phyloP scores from a whole-genome alignment of 371 early-diverging fungal species.

The Globomyces sp. region DNA sequence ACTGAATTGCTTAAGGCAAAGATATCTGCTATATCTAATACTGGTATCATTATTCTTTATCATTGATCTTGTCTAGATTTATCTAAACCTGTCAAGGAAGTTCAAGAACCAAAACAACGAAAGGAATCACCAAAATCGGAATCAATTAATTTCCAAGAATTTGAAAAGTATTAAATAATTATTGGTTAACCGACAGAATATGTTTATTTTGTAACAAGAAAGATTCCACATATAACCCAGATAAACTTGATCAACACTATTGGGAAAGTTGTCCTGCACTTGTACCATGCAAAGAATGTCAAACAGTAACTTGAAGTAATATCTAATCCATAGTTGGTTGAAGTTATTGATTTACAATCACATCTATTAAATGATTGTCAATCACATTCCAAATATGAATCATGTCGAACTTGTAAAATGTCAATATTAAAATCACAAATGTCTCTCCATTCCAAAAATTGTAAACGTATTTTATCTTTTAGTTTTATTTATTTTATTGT shows the following conservation, averaged over 20 bases:
- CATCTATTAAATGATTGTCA: slow-evolving; percentile 71
- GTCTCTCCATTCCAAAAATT: neutral
- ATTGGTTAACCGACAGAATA: slow-evolving; percentile 10
- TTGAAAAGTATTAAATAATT: no score
- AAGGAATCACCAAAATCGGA: no score
- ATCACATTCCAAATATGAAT: slow-evolving; percentile 54
- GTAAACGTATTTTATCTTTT: neutral
- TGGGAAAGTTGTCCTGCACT: slow-evolving; percentile 74
- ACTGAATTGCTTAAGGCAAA: no score
- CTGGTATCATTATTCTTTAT: no score
- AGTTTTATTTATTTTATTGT: slow-evolving; percentile 13
- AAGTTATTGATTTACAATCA: slow-evolving; percentile 64
- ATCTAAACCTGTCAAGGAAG: no score
- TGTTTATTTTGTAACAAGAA: slow-evolving; percentile 81
- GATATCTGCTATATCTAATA: no score
- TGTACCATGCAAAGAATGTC: slow-evolving; percentile 66
- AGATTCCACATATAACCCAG: slow-evolving; percentile 66
- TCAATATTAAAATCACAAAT: slow-evolving; percentile 17
- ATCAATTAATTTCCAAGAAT: no score
- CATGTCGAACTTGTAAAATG: slow-evolving; percentile 65
- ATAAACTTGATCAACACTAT: slow-evolving; percentile 71
- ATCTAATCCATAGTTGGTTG: slow-evolving; percentile 59
- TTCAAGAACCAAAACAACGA: no score
- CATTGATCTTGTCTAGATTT: no score
- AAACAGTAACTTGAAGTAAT: no score